Percentiles rank a stretch among this genome's conserved stretches.
These are phyloP conservation scores for Cercospora nicotianae DNA, from an alignment of 2,329 filamentous ascomycete genomes.

Conservation along the genomic window DNA sequence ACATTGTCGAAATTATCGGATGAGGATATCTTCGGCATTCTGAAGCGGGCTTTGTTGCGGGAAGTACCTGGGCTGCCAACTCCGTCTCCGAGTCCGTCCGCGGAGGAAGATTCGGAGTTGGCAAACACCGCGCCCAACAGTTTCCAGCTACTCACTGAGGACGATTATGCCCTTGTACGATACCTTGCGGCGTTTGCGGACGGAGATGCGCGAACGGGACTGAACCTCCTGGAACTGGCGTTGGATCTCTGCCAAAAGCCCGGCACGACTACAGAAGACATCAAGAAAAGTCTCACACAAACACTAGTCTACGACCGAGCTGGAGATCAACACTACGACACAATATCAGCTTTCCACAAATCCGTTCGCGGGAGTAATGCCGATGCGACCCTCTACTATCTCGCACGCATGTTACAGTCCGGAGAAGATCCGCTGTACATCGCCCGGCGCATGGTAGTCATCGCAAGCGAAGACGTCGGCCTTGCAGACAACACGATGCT, in stretches of 20 bases:
- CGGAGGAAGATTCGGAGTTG: conserved; percentile 10
- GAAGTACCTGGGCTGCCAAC: conserved; percentile 55
- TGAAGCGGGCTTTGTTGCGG: conserved; percentile 67
- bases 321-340: conserved; percentile 96
- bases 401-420: conserved; percentile 91
- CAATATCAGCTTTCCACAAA: conserved; percentile 96
- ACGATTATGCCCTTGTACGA: conserved; percentile 62
- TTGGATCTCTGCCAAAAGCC: conserved; percentile 69
- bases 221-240: conserved; percentile 89
- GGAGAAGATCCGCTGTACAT: conserved; percentile 93
- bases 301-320: conserved; percentile 93
- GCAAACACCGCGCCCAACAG: conserved; percentile 31
- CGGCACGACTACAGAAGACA: conserved; percentile 66
- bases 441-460: conserved; percentile 87
- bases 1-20: conserved; percentile 74
- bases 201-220: conserved; percentile 86
- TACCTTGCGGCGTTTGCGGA: conserved; percentile 87
- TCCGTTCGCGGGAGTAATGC: conserved; percentile 83
- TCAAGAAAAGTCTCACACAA: conserved; percentile 83
- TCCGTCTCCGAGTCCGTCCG: conserved; percentile 36
- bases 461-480: conserved; percentile 91
- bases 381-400: conserved; percentile 89
- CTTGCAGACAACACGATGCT: conserved; percentile 84
- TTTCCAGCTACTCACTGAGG: conserved; percentile 61
- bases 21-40: conserved; percentile 70